Evolutionary conservation across 352 stramenopile species (phyloP).

Genomic region (Pseudoperonospora humuli): DNA sequence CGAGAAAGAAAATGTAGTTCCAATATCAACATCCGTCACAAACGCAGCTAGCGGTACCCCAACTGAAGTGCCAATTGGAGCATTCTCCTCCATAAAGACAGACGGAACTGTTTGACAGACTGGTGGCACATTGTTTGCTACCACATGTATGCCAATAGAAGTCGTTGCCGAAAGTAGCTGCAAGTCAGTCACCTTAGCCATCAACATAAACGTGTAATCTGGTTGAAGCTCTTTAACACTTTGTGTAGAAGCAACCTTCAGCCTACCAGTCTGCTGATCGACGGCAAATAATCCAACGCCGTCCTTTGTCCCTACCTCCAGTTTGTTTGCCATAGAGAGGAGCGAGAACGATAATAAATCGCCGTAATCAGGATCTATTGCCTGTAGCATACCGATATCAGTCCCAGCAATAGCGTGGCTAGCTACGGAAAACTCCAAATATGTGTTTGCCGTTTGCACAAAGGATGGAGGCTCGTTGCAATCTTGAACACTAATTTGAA

Average conservation of each 20-base stretch:
- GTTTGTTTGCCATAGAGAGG: background rate
- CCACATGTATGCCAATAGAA: slow-evolving; percentile 7
- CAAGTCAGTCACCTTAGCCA: slow-evolving; percentile 8
- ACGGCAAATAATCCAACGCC: slow-evolving; percentile 15
- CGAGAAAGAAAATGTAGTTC: slow-evolving; percentile 17
- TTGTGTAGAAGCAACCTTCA: slow-evolving; percentile 4
- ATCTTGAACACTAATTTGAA: slow-evolving; percentile 10
- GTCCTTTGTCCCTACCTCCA: background rate
- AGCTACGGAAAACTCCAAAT: slow-evolving; percentile 5
- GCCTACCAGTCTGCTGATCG: slow-evolving; percentile 11
- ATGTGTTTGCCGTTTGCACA: background rate
- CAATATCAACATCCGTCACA: slow-evolving; percentile 18
- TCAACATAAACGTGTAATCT: slow-evolving; percentile 9
- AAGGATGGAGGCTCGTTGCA: slow-evolving; percentile 17
- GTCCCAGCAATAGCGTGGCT: slow-evolving; percentile 14
- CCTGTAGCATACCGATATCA: slow-evolving; percentile 12
- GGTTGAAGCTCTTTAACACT: slow-evolving; percentile 8
- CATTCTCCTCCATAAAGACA: slow-evolving; percentile 17
- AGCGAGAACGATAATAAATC: slow-evolving; percentile 16
- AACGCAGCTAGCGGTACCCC: slow-evolving; percentile 6
- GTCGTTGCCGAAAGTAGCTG: background rate
- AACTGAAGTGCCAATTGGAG: slow-evolving; percentile 9
- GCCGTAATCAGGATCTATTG: slow-evolving; percentile 13
- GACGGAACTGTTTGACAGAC: slow-evolving; percentile 2
- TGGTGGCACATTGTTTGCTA: slow-evolving; percentile 13